Evolutionary conservation across 2,329 filamentous ascomycete species (phyloP).

Genomic region (Biscogniauxia mediterranea): DNA sequence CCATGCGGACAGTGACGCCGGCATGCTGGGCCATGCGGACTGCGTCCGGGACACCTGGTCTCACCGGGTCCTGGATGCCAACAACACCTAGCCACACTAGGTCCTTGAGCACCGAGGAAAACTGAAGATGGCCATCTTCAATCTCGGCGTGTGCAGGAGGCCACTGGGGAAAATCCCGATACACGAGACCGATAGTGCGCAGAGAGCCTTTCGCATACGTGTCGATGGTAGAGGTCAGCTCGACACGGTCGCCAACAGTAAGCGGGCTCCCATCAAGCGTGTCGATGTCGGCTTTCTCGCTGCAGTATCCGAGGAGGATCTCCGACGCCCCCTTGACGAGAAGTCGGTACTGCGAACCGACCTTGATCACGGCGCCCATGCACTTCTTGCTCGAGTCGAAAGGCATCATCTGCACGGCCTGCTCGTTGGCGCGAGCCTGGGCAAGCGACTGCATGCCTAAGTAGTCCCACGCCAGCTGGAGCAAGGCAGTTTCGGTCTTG

Average conservation of each 20-base stretch:
- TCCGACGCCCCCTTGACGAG: constrained; percentile 58
- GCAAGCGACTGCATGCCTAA: constrained; percentile 48
- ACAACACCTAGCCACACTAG: constrained; percentile 73
- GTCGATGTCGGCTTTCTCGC: constrained; percentile 30
- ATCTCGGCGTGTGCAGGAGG: constrained; percentile 63
- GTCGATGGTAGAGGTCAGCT: constrained; percentile 54
- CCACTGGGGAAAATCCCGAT: constrained; percentile 71
- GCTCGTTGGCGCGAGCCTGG: constrained; percentile 45
- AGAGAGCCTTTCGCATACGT: constrained; percentile 66
- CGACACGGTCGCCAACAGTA: constrained; percentile 54
- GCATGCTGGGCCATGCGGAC: constrained; percentile 66
- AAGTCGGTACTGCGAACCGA: constrained; percentile 46
- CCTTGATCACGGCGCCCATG: constrained; percentile 54
- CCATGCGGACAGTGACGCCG: constrained; percentile 72
- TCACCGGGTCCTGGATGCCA: constrained; percentile 73
- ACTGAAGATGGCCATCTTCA: constrained; percentile 60
- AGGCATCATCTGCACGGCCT: constrained; percentile 50
- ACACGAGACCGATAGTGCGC: constrained; percentile 72
- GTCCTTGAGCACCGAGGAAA: constrained; percentile 62
- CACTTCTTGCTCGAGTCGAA: constrained; percentile 56
- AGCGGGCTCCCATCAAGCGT: constrained; percentile 48
- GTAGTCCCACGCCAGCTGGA: constrained; percentile 49
- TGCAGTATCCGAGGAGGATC: constrained; percentile 48
- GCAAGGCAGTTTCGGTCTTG: constrained; percentile 56
- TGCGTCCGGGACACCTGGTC: constrained; percentile 65